A percentile compares a stretch with the other conserved stretches of the same genome.
Evolutionary conservation across 192 early-diverging fungal genomes (phyloP).

Genomic region (Chytriomyces sp.): DNA sequence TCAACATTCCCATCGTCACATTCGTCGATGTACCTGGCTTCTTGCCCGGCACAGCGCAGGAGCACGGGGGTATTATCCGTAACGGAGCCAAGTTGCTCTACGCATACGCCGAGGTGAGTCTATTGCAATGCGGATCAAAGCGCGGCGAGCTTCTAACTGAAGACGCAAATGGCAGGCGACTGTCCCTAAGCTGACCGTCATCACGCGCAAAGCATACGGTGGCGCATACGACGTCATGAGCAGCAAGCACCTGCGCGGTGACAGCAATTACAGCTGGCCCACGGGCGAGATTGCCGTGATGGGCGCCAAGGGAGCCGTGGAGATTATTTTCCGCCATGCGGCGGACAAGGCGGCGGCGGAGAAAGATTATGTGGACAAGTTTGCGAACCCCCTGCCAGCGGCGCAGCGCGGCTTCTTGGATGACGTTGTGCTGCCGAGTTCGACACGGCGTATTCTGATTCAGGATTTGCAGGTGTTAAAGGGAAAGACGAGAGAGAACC

Average conservation of each 20-base stretch:
- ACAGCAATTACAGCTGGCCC: constrained; percentile 91
- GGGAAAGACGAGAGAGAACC: constrained; percentile 73
- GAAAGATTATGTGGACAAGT: constrained; percentile 85
- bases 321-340: constrained; percentile 84
- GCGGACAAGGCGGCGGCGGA: constrained; percentile 69
- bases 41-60: constrained; percentile 90
- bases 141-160: too few relatives aligned
- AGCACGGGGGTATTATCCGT: constrained; percentile 94
- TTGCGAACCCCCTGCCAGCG: constrained; percentile 92
- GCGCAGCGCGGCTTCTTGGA: constrained; percentile 78
- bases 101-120: constrained; percentile 80
- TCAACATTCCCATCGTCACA: constrained; percentile 91
- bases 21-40: constrained; percentile 98
- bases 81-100: constrained; percentile 96
- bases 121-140: constrained; percentile 21
- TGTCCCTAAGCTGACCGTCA: constrained; percentile 93
- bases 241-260: constrained; percentile 94
- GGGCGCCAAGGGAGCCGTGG: constrained; percentile 96
- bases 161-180: constrained; percentile 80
- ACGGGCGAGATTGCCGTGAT: constrained; percentile 98
- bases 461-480: constrained; percentile 83
- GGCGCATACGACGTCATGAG: constrained; percentile 97
- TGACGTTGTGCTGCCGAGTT: constrained; percentile 60
- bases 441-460: constrained; percentile 81
- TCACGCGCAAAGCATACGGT: constrained; percentile 95